Evolutionary conservation across 1,139 yeast species (phyloP), one percentile per base, ranked within the genome.

Genomic region (Kurtzmaniella quercitrusa): DNA sequence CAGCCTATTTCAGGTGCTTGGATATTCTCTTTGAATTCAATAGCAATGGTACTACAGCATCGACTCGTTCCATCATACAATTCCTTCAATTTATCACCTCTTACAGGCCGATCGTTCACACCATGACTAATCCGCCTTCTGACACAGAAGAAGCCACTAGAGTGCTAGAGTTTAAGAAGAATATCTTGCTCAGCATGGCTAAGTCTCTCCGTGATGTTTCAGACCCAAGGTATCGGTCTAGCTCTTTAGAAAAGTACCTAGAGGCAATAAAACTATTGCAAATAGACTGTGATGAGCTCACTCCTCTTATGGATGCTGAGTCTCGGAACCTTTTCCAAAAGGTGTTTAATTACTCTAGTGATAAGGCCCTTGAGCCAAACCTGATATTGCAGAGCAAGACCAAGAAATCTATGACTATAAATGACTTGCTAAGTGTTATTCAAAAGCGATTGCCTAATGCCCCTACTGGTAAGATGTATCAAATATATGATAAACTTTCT

Each of bases 401-500:
- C 12, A 27, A 27, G 6, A n/a, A 27, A 27, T 6, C 31, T 27
- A n/a, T n/a, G 12, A 14, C 36, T 14, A 12, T 31, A 9, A 14
- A 9, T n/a, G 38, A 36, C 12, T 11, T 36, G 3, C 16, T 36
- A 5, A 10, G 11, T 4, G 9, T 21, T 9, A 19, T 36, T n/a
- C 17, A 21, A 6, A 16, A 36, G 14, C 19, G 25, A 24, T 19
- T 36, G 17, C 25, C 38, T 4, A 24, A 14, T 3, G 23, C 23
- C 12, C 12, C 38, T 6, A 18, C 8, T 3, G 29, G 34, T 8
- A 40, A 38, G 24, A 23, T 60, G 39, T 60, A 55, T 42, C 51
- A 57, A 12, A 42, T 55, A 8, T 59, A 50, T 38, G 61, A 60
- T 16, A 12, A 34, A 2, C 43, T 62, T 9, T 10, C 42, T 1